These are phyloP conservation scores for Hypoxylon lienhwacheense DNA, from an alignment of 495 filamentous ascomycete species.

Conservation along the genomic window DNA sequence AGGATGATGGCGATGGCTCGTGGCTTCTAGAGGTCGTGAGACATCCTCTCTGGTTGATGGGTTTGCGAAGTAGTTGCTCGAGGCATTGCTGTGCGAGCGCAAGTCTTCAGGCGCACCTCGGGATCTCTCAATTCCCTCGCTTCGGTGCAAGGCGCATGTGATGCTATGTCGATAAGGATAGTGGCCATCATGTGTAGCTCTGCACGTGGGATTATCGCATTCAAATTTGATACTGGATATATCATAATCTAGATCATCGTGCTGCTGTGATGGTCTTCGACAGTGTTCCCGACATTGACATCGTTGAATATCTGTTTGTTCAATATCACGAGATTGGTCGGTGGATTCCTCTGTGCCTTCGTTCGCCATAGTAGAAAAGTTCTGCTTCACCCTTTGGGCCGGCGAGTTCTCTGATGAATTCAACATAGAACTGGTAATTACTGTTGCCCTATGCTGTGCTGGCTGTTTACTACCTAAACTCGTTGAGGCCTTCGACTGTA, in stretches of 20 bases:
- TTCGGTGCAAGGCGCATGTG: slow-evolving; percentile 28
- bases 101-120: slow-evolving; percentile 4
- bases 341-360: slow-evolving; percentile 1
- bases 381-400: slow-evolving; percentile 6
- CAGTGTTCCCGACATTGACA: neutral
- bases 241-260: slow-evolving; percentile 3
- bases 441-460: neutral
- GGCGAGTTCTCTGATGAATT: neutral
- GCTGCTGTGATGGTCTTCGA: neutral
- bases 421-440: neutral
- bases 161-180: slow-evolving; percentile 40
- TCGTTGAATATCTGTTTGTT: neutral
- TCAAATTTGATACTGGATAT: slow-evolving; percentile 9
- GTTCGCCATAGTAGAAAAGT: slow-evolving; percentile 14
- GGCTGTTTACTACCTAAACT: neutral
- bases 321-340: neutral
- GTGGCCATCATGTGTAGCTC: slow-evolving; percentile 39
- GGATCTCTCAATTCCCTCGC: slow-evolving; percentile 31
- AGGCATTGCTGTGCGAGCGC: neutral
- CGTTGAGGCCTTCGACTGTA: neutral
- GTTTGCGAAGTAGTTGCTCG: neutral
- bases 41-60: neutral
- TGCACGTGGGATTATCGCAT: slow-evolving; percentile 38
- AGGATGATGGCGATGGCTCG: neutral
- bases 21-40: neutral